phyloP scores from a whole-genome alignment of 345 rosid species.

The Pseudoturritis turrita region DNA sequence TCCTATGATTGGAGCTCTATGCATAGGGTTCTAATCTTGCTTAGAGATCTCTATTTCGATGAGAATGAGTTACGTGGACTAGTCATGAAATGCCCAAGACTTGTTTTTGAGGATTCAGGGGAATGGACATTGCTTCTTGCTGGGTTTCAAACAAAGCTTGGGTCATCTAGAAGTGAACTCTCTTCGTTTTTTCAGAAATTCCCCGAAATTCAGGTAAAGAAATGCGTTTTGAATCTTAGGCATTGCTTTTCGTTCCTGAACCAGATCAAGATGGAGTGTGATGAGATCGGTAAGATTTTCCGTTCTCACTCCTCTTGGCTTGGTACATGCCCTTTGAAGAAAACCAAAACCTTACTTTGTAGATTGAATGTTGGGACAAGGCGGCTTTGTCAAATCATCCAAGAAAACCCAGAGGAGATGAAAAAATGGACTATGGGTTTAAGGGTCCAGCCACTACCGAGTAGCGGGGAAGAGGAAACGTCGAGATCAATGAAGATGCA shows the following conservation, averaged over 20 bases:
- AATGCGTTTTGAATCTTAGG: constrained; percentile 49
- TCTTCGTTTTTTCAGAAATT: constrained; percentile 43
- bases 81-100: constrained; percentile 42
- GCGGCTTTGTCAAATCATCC: constrained; percentile 48
- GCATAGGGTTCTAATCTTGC: constrained; percentile 38
- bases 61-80: constrained; percentile 38
- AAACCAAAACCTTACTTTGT: constrained; percentile 35
- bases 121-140: constrained; percentile 35
- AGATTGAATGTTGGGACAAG: constrained; percentile 49
- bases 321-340: constrained; percentile 49
- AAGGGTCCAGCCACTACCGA: constrained; percentile 37
- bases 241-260: constrained; percentile 42
- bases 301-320: constrained; percentile 40
- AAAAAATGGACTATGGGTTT: constrained; percentile 54
- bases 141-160: constrained; percentile 54
- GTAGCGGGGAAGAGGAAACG: constrained; percentile 16
- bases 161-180: constrained; percentile 40
- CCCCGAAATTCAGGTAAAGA: constrained; percentile 39
- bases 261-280: constrained; percentile 52
- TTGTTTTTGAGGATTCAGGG: constrained; percentile 58
- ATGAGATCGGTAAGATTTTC: constrained; percentile 48
- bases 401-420: constrained; percentile 54
- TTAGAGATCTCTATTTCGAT: constrained; percentile 29
- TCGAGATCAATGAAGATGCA: constrained; percentile 40
- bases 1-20: constrained; percentile 53